Base-by-base conservation (phyloP, 169 alveolate species). In the Miamiensis avidus region DNA sequence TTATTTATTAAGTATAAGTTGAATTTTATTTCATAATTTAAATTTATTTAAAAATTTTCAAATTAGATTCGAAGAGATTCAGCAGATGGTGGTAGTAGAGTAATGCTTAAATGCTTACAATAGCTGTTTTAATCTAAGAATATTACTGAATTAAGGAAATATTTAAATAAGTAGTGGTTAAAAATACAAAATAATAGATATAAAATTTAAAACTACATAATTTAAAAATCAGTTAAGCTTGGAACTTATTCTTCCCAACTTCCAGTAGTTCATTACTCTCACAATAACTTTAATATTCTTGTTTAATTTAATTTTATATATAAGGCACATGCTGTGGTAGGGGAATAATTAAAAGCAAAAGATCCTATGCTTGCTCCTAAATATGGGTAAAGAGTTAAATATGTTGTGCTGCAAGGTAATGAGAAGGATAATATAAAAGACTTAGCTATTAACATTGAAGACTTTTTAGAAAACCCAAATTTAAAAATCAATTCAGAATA, bases 191-290 rank as follows among this genome's bases (percentile, higher is more conserved):
- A 89, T 76, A 92, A 91, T 64, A 83, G 86, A 49, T 88, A 93
- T 31, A 93, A 92, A 31, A 82, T 91, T 76, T 88, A 90, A 72
- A 96, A 95, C 81, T 95, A 91, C 77, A 90, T 92, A 30, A 91
- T 95, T 76, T 85, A 94, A n/a, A 92, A 92, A 78, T 95, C 93
- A 85, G 96, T 92, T 29, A 91, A 89, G 84, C 81, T 87, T n/a
- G 96, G 95, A n/a, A 83, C 84, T 34, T 94, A 94, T n/a, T n/a
- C n/a, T n/a, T n/a, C n/a, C n/a, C n/a, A n/a, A n/a, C n/a, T n/a
- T n/a, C n/a, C n/a, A n/a, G n/a, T n/a, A n/a, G n/a, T n/a, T n/a
- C 82, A 65, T 81, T 49, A 88, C 88, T 0, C 85, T 86, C 27
- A 74, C 83, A 34, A 72, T 92, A 34, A 95, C 96, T 49, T 11